Conservation (phyloP, 495 filamentous ascomycete genomes). For the Lasiosphaeris hirsuta region DNA sequence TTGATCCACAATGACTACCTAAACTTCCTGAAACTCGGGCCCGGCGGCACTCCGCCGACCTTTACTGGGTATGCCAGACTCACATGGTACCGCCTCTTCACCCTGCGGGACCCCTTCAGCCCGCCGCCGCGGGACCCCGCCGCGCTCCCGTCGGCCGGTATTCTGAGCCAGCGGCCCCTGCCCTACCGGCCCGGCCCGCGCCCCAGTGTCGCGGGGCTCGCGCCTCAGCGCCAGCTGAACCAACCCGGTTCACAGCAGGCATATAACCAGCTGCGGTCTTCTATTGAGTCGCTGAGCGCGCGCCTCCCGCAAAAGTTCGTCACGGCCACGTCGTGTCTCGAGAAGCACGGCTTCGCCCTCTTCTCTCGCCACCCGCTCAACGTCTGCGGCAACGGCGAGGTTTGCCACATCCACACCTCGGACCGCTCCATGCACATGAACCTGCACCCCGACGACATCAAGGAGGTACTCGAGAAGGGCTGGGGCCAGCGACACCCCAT, state of each 20-base stretch:
- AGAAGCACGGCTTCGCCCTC: constrained; percentile 73
- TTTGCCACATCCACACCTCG: constrained; percentile 73
- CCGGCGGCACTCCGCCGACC: constrained; percentile 75
- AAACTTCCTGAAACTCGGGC: constrained; percentile 72
- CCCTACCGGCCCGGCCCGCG: constrained; percentile 59
- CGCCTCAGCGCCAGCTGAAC: constrained; percentile 72
- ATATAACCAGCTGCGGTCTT: constrained; percentile 48
- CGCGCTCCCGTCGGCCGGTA: constrained; percentile 34
- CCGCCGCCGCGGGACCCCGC: constrained; percentile 36
- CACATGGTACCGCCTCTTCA: constrained; percentile 55
- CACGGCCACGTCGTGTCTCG: constrained; percentile 67
- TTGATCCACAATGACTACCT: constrained; percentile 71
- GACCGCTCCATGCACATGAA: constrained; percentile 76
- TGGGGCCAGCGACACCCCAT: constrained; percentile 92
- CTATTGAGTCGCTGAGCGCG: constrained; percentile 49
- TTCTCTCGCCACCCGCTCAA: constrained; percentile 61
- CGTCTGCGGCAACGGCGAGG: constrained; percentile 67
- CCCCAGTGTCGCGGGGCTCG: constrained; percentile 68
- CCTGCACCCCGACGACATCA: constrained; percentile 75
- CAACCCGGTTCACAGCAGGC: constrained; percentile 54
- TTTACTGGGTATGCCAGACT: constrained; percentile 69
- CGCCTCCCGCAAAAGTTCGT: constrained; percentile 50
- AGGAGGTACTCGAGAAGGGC: constrained; percentile 68
- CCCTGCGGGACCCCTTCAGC: constrained; percentile 56
- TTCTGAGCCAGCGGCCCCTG: constrained; percentile 40